Conservation (phyloP, 208 protist genomes). For the Trypanosoma rangeli region DNA sequence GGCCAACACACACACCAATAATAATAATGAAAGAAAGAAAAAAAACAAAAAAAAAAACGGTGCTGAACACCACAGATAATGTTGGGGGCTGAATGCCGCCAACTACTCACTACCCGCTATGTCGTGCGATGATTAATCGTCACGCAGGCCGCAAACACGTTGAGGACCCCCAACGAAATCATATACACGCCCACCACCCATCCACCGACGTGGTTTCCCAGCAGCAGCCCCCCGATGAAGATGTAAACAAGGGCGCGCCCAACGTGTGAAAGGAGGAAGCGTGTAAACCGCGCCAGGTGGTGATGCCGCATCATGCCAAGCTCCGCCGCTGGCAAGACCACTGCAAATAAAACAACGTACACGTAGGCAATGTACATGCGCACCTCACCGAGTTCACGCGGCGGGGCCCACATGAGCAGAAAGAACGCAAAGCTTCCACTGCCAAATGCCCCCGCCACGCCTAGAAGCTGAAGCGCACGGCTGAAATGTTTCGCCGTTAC, state of each 20-base stretch:
- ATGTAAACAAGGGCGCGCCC: conserved; percentile 71
- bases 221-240: conserved; percentile 71
- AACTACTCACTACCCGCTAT: too few relatives aligned
- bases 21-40: background rate
- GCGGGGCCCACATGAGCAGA: conserved; percentile 39
- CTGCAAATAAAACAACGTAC: conserved; percentile 53
- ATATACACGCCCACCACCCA: conserved; percentile 65
- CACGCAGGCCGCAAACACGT: conserved; percentile 39
- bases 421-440: conserved; percentile 58
- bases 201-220: conserved; percentile 44
- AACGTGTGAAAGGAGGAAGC: conserved; percentile 51
- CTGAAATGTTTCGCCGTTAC: conserved; percentile 1
- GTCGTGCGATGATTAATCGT: background rate
- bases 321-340: conserved; percentile 63
- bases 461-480: conserved; percentile 35
- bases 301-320: conserved; percentile 50
- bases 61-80: too few relatives aligned
- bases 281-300: conserved; percentile 39
- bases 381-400: conserved; percentile 16
- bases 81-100: too few relatives aligned
- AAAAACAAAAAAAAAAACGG: conserved; percentile 4
- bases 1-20: background rate
- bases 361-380: conserved; percentile 45
- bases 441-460: conserved; percentile 49
- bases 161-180: conserved; percentile 53